Evolutionary conservation across 2,329 filamentous ascomycete species (phyloP), one percentile per base, ranked within the genome.

Genomic region (Podosphaera fusca): DNA sequence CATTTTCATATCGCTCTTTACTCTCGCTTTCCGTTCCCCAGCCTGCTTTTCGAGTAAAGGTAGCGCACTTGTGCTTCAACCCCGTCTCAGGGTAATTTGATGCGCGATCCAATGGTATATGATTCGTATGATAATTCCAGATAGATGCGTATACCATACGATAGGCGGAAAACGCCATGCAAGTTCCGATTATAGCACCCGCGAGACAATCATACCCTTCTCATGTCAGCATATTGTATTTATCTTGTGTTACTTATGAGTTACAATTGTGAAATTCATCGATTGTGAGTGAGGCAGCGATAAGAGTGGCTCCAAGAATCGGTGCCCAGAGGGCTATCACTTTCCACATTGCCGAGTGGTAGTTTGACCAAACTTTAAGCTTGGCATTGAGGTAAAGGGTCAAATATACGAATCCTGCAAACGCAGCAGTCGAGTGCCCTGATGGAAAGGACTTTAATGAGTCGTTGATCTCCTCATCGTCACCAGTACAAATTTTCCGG

Each of bases 341-440:
- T 70, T 87, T 87, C 84, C 83, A 87, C 75, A 85, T 79, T 10
- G 79, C 73, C 0, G 84, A 78, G 65, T 86, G 83, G 66, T 84
- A 82, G 71, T 85, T 82, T 60, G 77, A 71, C 63, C 81, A 86
- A 57, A 86, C 76, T 73, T 87, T 87, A 61, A 88, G 74, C 71
- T 87, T 87, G 53, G 81, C 84, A 67, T 87, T 87, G 50, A 88
- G 76, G 70, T 87, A 88, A 1, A 87, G 72, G 62, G 75, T 82
- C 2, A 87, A 70, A 65, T 78, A 87, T 30, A 85, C 74, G 62
- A 85, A 83, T 4, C 82, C 82, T 0, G 80, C 81, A 58, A 86
- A 87, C 0, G 82, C 82, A 0, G 83, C 83, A 0, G 83, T 85
- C 4, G 81, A 80, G 68, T 88, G 84, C 0, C 85, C 85, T 1